Conservation (phyloP, 2,329 filamentous ascomycete species). For the Lecanicillium sp. region DNA sequence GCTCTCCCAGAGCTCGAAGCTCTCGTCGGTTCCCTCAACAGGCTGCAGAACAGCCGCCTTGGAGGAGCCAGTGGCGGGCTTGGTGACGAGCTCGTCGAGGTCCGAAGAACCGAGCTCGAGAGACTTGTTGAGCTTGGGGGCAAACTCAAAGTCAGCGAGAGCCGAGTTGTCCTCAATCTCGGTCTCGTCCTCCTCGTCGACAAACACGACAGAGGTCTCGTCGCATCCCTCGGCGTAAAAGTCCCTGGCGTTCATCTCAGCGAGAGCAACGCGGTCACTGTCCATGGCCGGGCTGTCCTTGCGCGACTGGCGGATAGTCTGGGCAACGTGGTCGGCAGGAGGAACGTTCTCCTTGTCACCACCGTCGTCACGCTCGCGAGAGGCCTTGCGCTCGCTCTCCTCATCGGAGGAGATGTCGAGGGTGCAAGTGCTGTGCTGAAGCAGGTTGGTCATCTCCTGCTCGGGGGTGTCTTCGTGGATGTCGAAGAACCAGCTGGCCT, state of each 20-base stretch:
- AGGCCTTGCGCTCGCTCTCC: slow-evolving; percentile 54
- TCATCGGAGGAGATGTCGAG: slow-evolving; percentile 90
- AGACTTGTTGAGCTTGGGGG: slow-evolving; percentile 16
- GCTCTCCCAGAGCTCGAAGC: slow-evolving; percentile 67
- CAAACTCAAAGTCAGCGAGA: slow-evolving; percentile 16
- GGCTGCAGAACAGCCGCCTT: slow-evolving; percentile 46
- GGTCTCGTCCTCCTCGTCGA: slow-evolving; percentile 55
- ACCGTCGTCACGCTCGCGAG: slow-evolving; percentile 48
- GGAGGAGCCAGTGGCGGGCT: slow-evolving; percentile 30
- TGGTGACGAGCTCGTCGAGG: slow-evolving; percentile 33
- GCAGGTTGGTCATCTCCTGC: slow-evolving; percentile 84
- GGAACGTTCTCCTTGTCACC: slow-evolving; percentile 92
- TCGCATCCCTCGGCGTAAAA: slow-evolving; percentile 64
- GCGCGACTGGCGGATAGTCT: slow-evolving; percentile 39
- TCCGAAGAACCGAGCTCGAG: slow-evolving; percentile 18
- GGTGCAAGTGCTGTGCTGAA: slow-evolving; percentile 82
- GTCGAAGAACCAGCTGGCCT: slow-evolving; percentile 79
- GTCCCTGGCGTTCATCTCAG: slow-evolving; percentile 60
- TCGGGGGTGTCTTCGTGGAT: slow-evolving; percentile 91
- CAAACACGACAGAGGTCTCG: slow-evolving; percentile 53
- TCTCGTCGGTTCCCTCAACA: slow-evolving; percentile 53
- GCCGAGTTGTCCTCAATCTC: slow-evolving; percentile 22
- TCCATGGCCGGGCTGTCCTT: slow-evolving; percentile 55
- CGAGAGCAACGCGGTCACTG: slow-evolving; percentile 58
- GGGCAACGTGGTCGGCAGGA: slow-evolving; percentile 59